Evolutionary conservation across 257 asterid genomes (phyloP), one percentile per base, ranked within the genome.

Genomic region (Solanum bulbocastanum): DNA sequence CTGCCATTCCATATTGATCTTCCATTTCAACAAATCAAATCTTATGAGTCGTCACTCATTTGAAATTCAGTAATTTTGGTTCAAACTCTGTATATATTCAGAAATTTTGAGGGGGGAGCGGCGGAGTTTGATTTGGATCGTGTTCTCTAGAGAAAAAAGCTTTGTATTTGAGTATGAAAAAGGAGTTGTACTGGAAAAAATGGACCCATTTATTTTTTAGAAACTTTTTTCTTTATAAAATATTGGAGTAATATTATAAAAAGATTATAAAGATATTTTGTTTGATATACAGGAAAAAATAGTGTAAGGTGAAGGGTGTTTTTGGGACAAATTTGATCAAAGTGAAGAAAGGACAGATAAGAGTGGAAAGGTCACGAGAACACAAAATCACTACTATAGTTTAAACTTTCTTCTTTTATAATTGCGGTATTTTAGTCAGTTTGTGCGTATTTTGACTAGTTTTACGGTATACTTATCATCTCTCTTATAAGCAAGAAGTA

Each of bases 1-100:
- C 98, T 87, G 91, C 87, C 88, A 96, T 93, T 20, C 94, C 98
- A 83, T 94, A 95, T 40, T 96, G 93, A 82, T 94, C 96, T 78
- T 96, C 99, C 99, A 97, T 96, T 71, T 71, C 22, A 74, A 36
- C 20, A 37, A 74, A 74, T 10, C 49, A 36, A 74, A 35, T 74
- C 13, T 36, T 20, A 74, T 11, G 5, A 74, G 15, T 30, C 22
- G 1, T 56, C 11, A 56, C 44, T 72, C 42, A 33, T 16, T 18
- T 73, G 30, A 74, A 74, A 74, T 10, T 0, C 5, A 37, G 32
- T 22, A 74, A 74, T 3, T 74, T 74, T 11, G 3, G 1, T 22
- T 74, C 52, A 37, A 37, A 74, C 32, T 22, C 20, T 37, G 0
- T 22, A 72, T 5, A 74, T 74, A 58, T 58, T 44, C 18, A 44